Evolutionary conservation across 257 asterid species (phyloP), one percentile per base, ranked within the genome.

Genomic region (Craterostigma plantagineum): DNA sequence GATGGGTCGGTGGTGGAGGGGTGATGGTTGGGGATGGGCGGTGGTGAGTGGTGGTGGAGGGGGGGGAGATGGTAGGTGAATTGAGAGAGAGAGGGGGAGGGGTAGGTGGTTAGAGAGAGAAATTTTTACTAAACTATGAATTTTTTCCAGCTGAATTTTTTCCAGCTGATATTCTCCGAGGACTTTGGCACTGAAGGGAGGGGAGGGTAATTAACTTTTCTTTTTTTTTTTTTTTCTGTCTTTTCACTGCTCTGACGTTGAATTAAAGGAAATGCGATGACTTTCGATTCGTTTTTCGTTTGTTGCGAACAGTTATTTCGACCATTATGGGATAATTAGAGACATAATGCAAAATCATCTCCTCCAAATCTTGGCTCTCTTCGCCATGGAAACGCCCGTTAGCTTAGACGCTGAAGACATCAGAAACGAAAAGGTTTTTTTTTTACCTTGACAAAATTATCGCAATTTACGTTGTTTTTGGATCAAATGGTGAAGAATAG

Each of bases 311-410:
- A 87, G 97, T 54, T 87, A 81, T 72, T 81, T 87, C 39, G 97
- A 87, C 61, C 72, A 81, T 45, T 87, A 87, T 10, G 95, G 97
- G 48, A 87, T 87, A 57, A 79, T 81, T 34, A 76, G 97, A 71
- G 97, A 87, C 52, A 81, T 87, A 67, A 87, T 87, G 97, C 97
- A 87, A 64, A 87, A 87, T 30, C 97, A 87, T 64, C 70, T 87
- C 52, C 93, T 87, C 55, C 97, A 87, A 76, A 87, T 87, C 40
- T 71, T 87, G 14, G 95, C 97, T 38, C 77, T 87, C 38, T 87
- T 87, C 59, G 97, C 97, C 63, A 81, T 87, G 97, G 97, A 81
- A 72, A 87, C 95, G 13, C 97, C 97, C 0, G 97, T 87, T 65
- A 78, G 85, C 56, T 73, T 82, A 63, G 97, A 87, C 49, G 97